These are phyloP conservation scores for Schwanniomyces sp. DNA, from an alignment of 805 yeast species.

Conservation along the genomic window DNA sequence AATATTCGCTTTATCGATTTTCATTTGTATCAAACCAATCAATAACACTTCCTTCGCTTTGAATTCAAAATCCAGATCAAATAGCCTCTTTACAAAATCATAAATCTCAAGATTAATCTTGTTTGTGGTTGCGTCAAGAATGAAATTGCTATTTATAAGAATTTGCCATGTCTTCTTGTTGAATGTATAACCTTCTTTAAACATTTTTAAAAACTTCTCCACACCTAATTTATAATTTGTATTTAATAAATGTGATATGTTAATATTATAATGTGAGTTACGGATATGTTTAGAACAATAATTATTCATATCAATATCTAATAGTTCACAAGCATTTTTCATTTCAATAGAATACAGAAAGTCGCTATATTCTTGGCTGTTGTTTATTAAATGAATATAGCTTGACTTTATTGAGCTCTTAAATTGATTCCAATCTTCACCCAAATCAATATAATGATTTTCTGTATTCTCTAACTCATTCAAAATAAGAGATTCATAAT, in stretches of 20 bases:
- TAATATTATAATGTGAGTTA: constrained; percentile 14
- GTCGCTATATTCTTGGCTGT: not conserved
- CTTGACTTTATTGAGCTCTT: constrained; percentile 14
- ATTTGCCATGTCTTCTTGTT: constrained; percentile 29
- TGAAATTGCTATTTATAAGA: constrained; percentile 27
- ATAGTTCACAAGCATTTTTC: constrained; percentile 9
- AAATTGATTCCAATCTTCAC: constrained; percentile 20
- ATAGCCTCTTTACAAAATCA: constrained; percentile 22
- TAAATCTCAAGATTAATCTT: constrained; percentile 13
- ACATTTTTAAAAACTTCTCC: constrained; percentile 22
- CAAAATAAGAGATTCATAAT: constrained; percentile 28
- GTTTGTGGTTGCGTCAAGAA: constrained; percentile 16
- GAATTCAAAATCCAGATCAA: constrained; percentile 14
- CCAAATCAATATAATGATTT: constrained; percentile 33
- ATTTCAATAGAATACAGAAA: constrained; percentile 2
- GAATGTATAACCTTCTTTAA: constrained; percentile 32
- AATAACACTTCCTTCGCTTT: constrained; percentile 9
- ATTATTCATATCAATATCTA: constrained; percentile 2
- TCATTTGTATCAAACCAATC: constrained; percentile 15
- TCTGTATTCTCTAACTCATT: constrained; percentile 40
- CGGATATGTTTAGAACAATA: not conserved
- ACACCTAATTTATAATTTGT: constrained; percentile 26
- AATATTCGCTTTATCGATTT: constrained; percentile 26
- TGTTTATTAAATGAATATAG: constrained; percentile 11
- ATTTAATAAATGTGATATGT: constrained; percentile 28